Base-by-base conservation (phyloP, 352 stramenopile genomes). In the Phytophthora melonis region DNA sequence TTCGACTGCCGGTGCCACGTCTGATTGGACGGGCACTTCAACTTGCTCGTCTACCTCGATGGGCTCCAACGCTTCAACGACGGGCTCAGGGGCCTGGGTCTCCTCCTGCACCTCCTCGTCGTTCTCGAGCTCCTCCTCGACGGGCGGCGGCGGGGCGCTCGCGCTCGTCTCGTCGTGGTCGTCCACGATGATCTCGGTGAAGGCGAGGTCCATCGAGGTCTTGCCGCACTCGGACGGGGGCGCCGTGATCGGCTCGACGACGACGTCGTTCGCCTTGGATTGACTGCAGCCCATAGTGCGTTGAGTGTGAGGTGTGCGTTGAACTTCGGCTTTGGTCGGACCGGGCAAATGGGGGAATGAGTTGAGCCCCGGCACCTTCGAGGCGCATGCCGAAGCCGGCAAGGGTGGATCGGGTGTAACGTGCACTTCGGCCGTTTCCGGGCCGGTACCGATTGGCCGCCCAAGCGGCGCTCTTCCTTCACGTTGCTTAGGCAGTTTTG, bases 201-300 rank as follows among this genome's bases (percentile, higher is more conserved):
- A 70, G 18, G 62, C 68, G 55, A 73, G 70, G 34, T 80, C 75
- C 66, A 79, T 74, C 5, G 68, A 79, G 21, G 64, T 27, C 49
- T 72, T 75, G 58, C 72, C 75, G 25, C 68, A 77, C 49, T 79
- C 68, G 52, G 68, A 75, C 62, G 72, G 34, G 5, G 68, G 68
- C 8, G 72, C 63, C 39, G 69, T 74, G 52, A 62, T 65, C 50
- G 74, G 67, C 58, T 85, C 78, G 18, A 84, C 55, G 45, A 89
- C 77, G 52, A 86, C 75, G 30, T 88, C 75, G 68, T 80, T 85
- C 62, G 75, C 67, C 58, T 79, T 89, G 59, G 85, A 92, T 77
- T 91, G 83, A 63, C 68, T 74, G 85, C 85, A 92, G 76, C 85
- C 85, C 85, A 92, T 92, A 41, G 53, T 70, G 21, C 18, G 68